Base-by-base conservation (phyloP, 345 rosid species). In the Gossypium rotundifolium region DNA sequence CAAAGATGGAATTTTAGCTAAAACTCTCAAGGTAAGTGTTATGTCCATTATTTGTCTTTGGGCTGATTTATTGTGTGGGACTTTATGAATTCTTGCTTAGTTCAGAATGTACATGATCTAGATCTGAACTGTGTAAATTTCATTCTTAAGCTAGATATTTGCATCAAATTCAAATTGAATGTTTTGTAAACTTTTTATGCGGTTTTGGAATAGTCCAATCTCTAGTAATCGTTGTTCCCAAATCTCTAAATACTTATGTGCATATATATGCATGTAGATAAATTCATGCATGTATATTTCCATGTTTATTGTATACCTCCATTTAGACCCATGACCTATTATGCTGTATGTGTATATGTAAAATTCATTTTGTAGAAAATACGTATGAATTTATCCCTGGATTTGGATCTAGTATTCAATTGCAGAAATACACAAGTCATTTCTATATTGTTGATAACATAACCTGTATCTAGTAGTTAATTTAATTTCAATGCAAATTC, bases 1-100 rank as follows among this genome's bases (percentile, higher is more conserved):
- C 69, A 87, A 87, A 79, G 95, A 93, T 82, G 98, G 99, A 51
- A 74, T 89, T 75, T 84, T 96, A 80, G 81, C 92, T 18, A 90
- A 81, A 88, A 90, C 97, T 75, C 83, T 96, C 53, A 93, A 90
- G 98, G 99, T 93, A 84, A 76, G 64, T 70, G 42, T 79, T 46
- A 59, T 63, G 65, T 68, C 71, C 78, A 46, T 76, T 72, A 11
- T 45, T 57, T 46, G 64, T 74, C 71, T 67, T 17, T 51, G 6
- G 14, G 49, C 65, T 70, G 72, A 67, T 60, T 71, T 63, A 40
- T 48, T 3, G 62, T 66, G 2, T 2, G 13, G 11, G 25, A n/a
- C 29, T 18, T 10, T 27, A 59, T 29, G 65, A 75, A 23, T 67
- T 71, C 59, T 49, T 58, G 22, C 58, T 9, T 57, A 33, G 29